Conservation (phyloP, 441 rosid genomes). For the Erysimum cheiri region DNA sequence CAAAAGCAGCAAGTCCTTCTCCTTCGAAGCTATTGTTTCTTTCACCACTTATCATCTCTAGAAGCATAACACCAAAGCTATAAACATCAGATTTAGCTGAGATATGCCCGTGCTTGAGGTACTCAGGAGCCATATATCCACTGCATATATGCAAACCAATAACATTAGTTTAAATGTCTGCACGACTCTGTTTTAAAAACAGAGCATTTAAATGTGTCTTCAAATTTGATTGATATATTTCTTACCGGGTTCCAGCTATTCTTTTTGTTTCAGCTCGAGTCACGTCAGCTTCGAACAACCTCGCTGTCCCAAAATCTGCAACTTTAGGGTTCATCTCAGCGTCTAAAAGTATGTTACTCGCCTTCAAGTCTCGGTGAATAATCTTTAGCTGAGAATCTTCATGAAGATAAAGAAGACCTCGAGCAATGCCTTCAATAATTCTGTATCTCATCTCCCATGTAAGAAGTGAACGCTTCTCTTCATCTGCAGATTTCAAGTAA, state of each 20-base stretch:
- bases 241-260: conserved; percentile 43
- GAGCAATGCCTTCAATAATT: conserved; percentile 39
- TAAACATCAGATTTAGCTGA: conserved; percentile 23
- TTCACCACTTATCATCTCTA: conserved; percentile 18
- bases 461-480: conserved; percentile 35
- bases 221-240: neutral
- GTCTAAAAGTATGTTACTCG: conserved; percentile 43
- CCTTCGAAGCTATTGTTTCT: conserved; percentile 12
- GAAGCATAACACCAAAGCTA: conserved; percentile 13
- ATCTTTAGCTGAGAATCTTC: conserved; percentile 42
- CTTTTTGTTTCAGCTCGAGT: conserved; percentile 42
- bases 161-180: neutral
- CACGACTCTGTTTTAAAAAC: neutral
- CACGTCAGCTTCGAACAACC: conserved; percentile 37
- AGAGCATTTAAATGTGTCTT: neutral
- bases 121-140: conserved; percentile 34
- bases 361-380: conserved; percentile 41
- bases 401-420: conserved; percentile 44
- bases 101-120: neutral
- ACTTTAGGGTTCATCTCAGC: conserved; percentile 47
- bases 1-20: conserved; percentile 22
- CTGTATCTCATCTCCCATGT: conserved; percentile 35
- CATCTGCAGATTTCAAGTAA: conserved; percentile 13
- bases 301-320: conserved; percentile 46
- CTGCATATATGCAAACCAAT: neutral